phyloP scores from a whole-genome alignment of 495 filamentous ascomycete species.

The Daldinia bambusicola region DNA sequence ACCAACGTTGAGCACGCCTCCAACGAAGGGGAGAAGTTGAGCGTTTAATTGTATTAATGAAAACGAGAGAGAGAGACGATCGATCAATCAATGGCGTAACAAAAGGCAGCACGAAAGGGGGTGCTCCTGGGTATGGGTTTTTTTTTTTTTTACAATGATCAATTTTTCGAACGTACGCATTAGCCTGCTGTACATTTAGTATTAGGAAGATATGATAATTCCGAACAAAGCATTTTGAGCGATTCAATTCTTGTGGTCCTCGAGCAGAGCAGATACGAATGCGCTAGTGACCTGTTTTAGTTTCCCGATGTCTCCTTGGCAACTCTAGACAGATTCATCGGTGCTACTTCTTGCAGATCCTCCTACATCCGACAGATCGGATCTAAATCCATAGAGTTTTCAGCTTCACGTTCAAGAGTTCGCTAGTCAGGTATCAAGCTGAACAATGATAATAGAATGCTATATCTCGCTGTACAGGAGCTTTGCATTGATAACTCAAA shows the following conservation, averaged over 20 bases:
- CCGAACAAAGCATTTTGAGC: neutral
- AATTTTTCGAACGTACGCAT: slow-evolving; percentile 21
- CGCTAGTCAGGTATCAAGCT: neutral
- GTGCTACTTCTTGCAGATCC: neutral
- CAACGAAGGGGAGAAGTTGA: slow-evolving; percentile 38
- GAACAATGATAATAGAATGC: neutral
- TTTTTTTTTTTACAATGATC: slow-evolving; percentile 3
- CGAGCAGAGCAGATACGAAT: neutral
- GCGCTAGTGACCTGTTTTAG: neutral
- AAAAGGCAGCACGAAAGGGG: neutral
- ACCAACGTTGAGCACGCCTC: slow-evolving; percentile 17
- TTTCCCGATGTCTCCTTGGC: neutral
- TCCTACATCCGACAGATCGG: neutral
- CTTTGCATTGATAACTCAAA: neutral
- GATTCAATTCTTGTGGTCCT: neutral
- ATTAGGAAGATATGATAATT: slow-evolving; percentile 4
- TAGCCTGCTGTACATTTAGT: neutral
- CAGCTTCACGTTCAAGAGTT: neutral
- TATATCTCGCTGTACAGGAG: neutral
- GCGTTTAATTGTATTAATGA: neutral
- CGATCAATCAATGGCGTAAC: neutral
- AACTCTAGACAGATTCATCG: neutral
- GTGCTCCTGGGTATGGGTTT: slow-evolving; percentile 3
- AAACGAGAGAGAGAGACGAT: neutral
- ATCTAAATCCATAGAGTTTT: neutral